Conservation (phyloP, 768 basidiomycete genomes). For the Termitomyces bulborhizus region DNA sequence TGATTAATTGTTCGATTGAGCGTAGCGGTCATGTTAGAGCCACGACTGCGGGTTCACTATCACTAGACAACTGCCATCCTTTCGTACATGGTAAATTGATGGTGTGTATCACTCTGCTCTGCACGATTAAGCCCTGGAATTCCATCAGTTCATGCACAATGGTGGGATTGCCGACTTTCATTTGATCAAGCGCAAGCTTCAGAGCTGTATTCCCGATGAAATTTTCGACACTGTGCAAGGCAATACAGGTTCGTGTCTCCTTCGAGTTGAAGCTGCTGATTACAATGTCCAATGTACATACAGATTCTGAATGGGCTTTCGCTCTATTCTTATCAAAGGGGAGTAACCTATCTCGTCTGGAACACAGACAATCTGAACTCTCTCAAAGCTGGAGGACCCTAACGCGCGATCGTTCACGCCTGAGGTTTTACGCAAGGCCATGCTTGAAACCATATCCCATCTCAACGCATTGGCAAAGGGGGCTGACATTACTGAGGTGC, state of each 20-base stretch:
- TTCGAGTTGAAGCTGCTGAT: not conserved
- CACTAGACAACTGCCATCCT: conserved; percentile 92
- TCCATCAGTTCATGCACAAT: conserved; percentile 89
- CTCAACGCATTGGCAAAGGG: conserved; percentile 74
- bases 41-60: conserved; percentile 88
- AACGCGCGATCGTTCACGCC: conserved; percentile 72
- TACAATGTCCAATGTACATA: not conserved
- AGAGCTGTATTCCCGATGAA: conserved; percentile 70
- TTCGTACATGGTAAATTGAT: conserved; percentile 90
- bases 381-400: conserved; percentile 66
- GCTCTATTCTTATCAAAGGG: conserved; percentile 86
- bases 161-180: conserved; percentile 87
- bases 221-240: conserved; percentile 86
- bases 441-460: conserved; percentile 80
- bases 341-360: not conserved
- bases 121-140: conserved; percentile 1
- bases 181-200: conserved; percentile 75
- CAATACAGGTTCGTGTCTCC: conserved; percentile 65
- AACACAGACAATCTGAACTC: conserved; percentile 3
- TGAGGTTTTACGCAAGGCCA: conserved; percentile 67
- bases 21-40: conserved; percentile 85
- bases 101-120: conserved; percentile 38
- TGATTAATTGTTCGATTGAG: no score
- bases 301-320: conserved; percentile 98
- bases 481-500: conserved; percentile 66